A percentile compares a stretch with the other conserved stretches of the same genome.
These are phyloP conservation scores for Fusarium sp. DNA, from an alignment of 2,329 filamentous ascomycete species.

Conservation along the genomic window DNA sequence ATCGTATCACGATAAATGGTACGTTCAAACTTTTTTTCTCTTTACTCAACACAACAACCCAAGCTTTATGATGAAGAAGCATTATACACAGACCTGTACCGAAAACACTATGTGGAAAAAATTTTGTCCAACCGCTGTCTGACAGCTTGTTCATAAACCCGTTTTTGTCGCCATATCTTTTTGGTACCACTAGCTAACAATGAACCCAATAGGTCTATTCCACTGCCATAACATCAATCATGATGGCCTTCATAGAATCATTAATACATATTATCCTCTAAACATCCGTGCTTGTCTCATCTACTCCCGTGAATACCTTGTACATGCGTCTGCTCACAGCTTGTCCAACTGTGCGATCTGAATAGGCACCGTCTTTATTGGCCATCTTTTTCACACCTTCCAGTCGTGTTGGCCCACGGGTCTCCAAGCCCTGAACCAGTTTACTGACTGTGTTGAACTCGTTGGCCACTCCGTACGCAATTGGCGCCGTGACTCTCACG, in stretches of 20 bases:
- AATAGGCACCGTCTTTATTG: conserved; percentile 67
- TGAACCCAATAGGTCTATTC: conserved; percentile 26
- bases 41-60: conserved; percentile 6
- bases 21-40: conserved; percentile 46
- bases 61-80: conserved; percentile 73
- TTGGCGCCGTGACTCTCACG: conserved; percentile 74
- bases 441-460: conserved; percentile 69
- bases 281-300: conserved; percentile 67
- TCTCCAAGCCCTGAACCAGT: conserved; percentile 69
- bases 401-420: conserved; percentile 69
- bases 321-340: conserved; percentile 69
- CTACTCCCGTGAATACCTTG: conserved; percentile 69
- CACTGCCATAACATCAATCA: conserved; percentile 8
- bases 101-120: conserved; percentile 75
- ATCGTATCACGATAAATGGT: conserved; percentile 51
- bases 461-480: conserved; percentile 75
- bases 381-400: conserved; percentile 69
- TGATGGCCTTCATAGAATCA: conserved; percentile 9
- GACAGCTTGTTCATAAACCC: conserved; percentile 55
- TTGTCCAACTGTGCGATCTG: conserved; percentile 66
- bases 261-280: conserved; percentile 29
- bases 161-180: conserved; percentile 42
- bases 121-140: conserved; percentile 88
- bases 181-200: conserved; percentile 41
- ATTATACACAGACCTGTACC: conserved; percentile 87